Base-by-base conservation (phyloP, 495 filamentous ascomycete genomes). In the Tuber borchii region DNA sequence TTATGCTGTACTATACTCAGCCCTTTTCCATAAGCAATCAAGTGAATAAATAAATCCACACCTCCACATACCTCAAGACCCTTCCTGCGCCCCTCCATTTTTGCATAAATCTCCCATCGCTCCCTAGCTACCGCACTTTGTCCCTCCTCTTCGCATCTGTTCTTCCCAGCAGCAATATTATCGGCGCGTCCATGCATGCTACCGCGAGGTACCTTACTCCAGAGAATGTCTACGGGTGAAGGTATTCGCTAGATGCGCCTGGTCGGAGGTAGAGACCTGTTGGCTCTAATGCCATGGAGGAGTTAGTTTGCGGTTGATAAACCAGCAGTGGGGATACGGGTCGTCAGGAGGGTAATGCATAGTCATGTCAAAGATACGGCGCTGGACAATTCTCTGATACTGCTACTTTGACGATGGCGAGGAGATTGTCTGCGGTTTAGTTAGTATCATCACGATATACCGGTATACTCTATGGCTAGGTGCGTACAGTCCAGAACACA, bases 291-390 rank as follows among this genome's bases (percentile, higher is more conserved):
- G 90, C 87, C 78, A n/a, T 31, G 56, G 7, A 9, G 5, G 12
- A 42, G 70, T 78, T 16, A 72, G 77, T 43, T 34, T 14, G 5
- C 2, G 42, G 3, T 1, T 2, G 8, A 0, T 34, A 17, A 16
- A 61, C 51, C 2, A 34, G 34, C 37, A 76, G 31, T n/a, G n/a
- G 34, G 71, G 70, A 77, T 74, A 73, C 68, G 79, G 73, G 89
- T 91, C 34, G 87, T 88, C 16, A 91, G 91, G 22, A 90, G 76
- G 22, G 88, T 88, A 17, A 92, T 84, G 7, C 86, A 84, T 20
- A 92, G 79, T 91, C 91, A 92, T n/a, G 86, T 86, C 26, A 92
- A 86, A 74, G 86, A 88, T 40, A 93, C 80, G 1, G 87, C 89
- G 42, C 87, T 86, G 16, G 90, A 90, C 2, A 92, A 84, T 45